Base-by-base conservation (phyloP, 1,284 basidiomycete genomes). In the Melampsora abietis-canadensis region DNA sequence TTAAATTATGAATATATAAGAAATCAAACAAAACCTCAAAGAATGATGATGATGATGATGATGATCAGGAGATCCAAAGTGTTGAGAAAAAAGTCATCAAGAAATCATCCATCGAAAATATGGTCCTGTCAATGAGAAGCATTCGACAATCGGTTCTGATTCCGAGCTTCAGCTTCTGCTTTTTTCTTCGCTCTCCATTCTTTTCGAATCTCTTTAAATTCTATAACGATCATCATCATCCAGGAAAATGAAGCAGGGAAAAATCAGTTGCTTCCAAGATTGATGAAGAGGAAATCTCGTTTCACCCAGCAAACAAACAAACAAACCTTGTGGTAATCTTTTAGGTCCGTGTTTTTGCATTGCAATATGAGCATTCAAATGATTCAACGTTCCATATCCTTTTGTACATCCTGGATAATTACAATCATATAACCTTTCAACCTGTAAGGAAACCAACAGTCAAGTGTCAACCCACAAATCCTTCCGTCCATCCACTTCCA, bases 201-300 rank as follows among this genome's bases (percentile, higher is more conserved):
- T 82, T 94, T 96, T 77, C 94, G 88, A 81, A 96, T 89, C 80
- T 97, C 95, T 82, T 96, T 97, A 85, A 98, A 98, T 84, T 98
- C 94, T 95, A 81, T 21, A 21, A 62, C 2, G 47, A 14, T 24
- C n/a, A 68, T 1, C 3, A 34, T 10, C 24, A 57, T 27, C 15
- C 6, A 4, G 31, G n/a, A n/a, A n/a, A n/a, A n/a, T n/a, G n/a
- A 1, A 27, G 1, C 19, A 66, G 19, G 51, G 0, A 44, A 15
- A 17, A 47, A 59, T 48, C 27, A 51, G 57, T 46, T n/a, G 2
- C 30, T 61, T 61, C 31, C 46, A 40, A 69, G 51, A 51, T 10
- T 14, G 7, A 30, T 69, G 44, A 68, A 75, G 64, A 44, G 66
- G 77, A 76, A 59, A n/a, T n/a, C 70, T 34, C 2, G 27, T 17